Percentiles rank a stretch among this genome's conserved stretches.
phyloP scores from a whole-genome alignment of 768 basidiomycete species.

The Chalciporus piperatus region DNA sequence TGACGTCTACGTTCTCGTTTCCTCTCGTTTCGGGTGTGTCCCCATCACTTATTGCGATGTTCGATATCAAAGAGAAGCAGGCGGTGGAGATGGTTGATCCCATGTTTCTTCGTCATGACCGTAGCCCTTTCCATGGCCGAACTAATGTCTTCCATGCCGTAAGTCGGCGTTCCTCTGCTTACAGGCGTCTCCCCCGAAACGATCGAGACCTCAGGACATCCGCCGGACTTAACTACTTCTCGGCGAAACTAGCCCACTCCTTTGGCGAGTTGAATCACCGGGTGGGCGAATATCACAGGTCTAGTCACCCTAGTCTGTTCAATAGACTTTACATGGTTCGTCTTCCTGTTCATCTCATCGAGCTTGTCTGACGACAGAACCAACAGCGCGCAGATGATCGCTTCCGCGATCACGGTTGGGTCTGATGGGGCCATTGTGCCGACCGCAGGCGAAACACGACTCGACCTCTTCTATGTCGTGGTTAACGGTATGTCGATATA shows the following conservation, averaged over 20 bases:
- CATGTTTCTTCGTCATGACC: constrained; percentile 62
- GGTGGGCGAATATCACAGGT: constrained; percentile 75
- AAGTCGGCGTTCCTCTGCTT: constrained; percentile 24
- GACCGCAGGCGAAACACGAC: constrained; percentile 57
- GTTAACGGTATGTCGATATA: constrained; percentile 43
- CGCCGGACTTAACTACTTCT: constrained; percentile 77
- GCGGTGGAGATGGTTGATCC: constrained; percentile 77
- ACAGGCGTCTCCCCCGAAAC: background rate
- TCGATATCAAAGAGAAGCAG: constrained; percentile 28
- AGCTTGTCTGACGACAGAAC: too few relatives aligned
- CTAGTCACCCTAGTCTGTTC: constrained; percentile 69
- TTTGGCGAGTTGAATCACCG: constrained; percentile 56
- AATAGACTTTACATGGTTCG: constrained; percentile 60
- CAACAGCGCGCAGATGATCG: constrained; percentile 65
- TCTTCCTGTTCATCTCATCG: too few relatives aligned
- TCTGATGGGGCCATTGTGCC: constrained; percentile 52
- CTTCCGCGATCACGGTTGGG: constrained; percentile 62
- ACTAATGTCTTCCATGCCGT: constrained; percentile 75
- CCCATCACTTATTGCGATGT: background rate
- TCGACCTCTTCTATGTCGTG: constrained; percentile 69
- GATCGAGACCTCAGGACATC: constrained; percentile 50
- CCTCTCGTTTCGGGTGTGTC: constrained; percentile 56
- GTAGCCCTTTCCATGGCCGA: constrained; percentile 75
- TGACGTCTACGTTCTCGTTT: constrained; percentile 65
- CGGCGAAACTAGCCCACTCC: constrained; percentile 65